Evolutionary conservation across 2,329 filamentous ascomycete genomes (phyloP), one percentile per base, ranked within the genome.

Genomic region (Aureobasidium sp.): DNA sequence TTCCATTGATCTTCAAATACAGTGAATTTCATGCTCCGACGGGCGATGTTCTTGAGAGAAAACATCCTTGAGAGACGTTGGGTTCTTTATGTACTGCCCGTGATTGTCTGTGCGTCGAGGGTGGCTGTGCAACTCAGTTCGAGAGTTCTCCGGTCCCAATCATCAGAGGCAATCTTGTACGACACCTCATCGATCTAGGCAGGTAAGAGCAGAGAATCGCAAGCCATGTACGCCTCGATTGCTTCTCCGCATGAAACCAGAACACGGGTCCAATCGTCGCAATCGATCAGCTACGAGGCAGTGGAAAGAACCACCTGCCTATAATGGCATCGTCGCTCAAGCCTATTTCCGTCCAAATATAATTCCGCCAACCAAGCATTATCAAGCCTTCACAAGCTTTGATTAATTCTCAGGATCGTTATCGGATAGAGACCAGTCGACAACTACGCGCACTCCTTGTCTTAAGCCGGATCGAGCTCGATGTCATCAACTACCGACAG

Each of bases 91-190:
- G 29, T 45, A 45, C 27, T 32, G 29, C 5, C 32, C 19, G 27
- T 29, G 10, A 24, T 22, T 32, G 41, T 45, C 41, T 14, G 41
- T 45, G 41, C 41, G 41, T 8, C 14, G 12, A 34, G 6, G 14
- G 14, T 6, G 27, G 19, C 16, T 21, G 14, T 45, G 34, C 41
- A 45, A n/a, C n/a, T n/a, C n/a, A n/a, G n/a, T n/a, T n/a, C n/a
- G n/a, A n/a, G n/a, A n/a, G n/a, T n/a, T n/a, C 41, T 32, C 27
- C 41, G 27, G 34, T 29, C 41, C 41, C 41, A 27, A 45, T 32
- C 25, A 30, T 41, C 38, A 16, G 11, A 29, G 27, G 27, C 6
- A 29, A 6, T 29, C 27, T 29, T 11, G 27, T 6, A 29, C 27
- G 27, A n/a, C n/a, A n/a, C n/a, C n/a, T n/a, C n/a, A n/a, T n/a